phyloP scores from a whole-genome alignment of 1,284 basidiomycete genomes.

The Cutaneotrichosporon sp. region DNA sequence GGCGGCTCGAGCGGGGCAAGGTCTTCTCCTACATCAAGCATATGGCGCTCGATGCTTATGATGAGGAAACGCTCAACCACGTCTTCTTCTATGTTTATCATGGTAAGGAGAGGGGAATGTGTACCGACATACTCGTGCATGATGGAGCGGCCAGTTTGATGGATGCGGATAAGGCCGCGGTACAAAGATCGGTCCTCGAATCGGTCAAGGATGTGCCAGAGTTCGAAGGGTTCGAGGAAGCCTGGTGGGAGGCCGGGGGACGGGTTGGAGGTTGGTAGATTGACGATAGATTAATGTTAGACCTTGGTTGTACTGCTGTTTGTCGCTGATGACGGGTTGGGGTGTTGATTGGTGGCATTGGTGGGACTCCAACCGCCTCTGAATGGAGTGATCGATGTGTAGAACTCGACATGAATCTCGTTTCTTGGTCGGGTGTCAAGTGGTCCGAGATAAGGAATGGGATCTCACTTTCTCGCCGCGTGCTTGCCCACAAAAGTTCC shows the following conservation, averaged over 20 bases:
- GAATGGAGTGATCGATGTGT: too few relatives aligned
- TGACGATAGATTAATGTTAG: too few relatives aligned
- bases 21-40: slow-evolving; percentile 50
- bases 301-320: not conserved
- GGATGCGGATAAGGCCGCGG: not conserved
- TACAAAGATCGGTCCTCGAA: slow-evolving; percentile 26
- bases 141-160: not conserved
- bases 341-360: too few relatives aligned
- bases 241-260: slow-evolving; percentile 46
- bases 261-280: slow-evolving; percentile 48
- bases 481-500: too few relatives aligned
- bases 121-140: slow-evolving; percentile 39
- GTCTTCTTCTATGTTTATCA: slow-evolving; percentile 48
- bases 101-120: slow-evolving; percentile 44
- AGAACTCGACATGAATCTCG: too few relatives aligned
- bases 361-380: too few relatives aligned
- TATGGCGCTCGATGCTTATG: slow-evolving; percentile 35
- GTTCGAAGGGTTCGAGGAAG: slow-evolving; percentile 47
- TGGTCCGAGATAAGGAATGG: not conserved
- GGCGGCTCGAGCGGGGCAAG: slow-evolving; percentile 14
- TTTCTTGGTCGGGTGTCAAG: not conserved
- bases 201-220: slow-evolving; percentile 18
- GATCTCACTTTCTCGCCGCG: not conserved
- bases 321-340: too few relatives aligned
- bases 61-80: slow-evolving; percentile 41